Conservation (phyloP, 1,284 basidiomycete genomes). For the Ganoderma lucidum region DNA sequence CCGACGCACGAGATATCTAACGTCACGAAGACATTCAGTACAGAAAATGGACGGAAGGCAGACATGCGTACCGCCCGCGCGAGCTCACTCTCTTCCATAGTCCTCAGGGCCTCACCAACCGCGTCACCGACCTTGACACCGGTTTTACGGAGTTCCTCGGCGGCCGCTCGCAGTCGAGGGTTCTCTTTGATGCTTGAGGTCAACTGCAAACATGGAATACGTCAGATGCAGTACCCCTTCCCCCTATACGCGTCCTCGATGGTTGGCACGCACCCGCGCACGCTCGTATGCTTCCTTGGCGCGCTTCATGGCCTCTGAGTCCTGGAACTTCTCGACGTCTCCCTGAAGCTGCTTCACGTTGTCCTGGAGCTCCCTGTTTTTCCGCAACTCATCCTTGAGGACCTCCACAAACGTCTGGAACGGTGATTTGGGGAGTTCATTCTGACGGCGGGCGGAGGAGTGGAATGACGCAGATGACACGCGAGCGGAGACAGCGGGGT, state of each 20-base stretch:
- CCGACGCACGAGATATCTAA: slow-evolving; percentile 82
- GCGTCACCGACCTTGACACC: slow-evolving; percentile 96
- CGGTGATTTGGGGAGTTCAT: slow-evolving; percentile 87
- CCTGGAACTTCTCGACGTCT: slow-evolving; percentile 96
- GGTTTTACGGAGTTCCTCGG: slow-evolving; percentile 88
- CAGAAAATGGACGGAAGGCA: background rate
- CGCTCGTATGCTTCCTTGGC: slow-evolving; percentile 93
- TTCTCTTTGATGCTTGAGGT: slow-evolving; percentile 97
- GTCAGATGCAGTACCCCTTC: slow-evolving; percentile 16
- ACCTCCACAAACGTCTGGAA: slow-evolving; percentile 98
- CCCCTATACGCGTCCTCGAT: slow-evolving; percentile 11
- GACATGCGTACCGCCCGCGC: slow-evolving; percentile 76
- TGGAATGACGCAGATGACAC: slow-evolving; percentile 60
- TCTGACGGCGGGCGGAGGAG: slow-evolving; percentile 64
- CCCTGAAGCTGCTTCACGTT: slow-evolving; percentile 98
- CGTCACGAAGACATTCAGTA: background rate
- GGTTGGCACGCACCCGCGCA: slow-evolving; percentile 74
- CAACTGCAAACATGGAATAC: slow-evolving; percentile 56
- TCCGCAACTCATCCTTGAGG: slow-evolving; percentile 89
- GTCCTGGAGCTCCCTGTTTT: slow-evolving; percentile 95
- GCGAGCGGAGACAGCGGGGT: slow-evolving; percentile 29
- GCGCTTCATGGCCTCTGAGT: slow-evolving; percentile 95
- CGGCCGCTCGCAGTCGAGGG: slow-evolving; percentile 89
- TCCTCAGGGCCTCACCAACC: slow-evolving; percentile 87
- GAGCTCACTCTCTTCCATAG: slow-evolving; percentile 94